A percentile compares a stretch with the other conserved stretches of the same genome.
phyloP scores from a whole-genome alignment of 208 protist species.

The Phytomonas francai region DNA sequence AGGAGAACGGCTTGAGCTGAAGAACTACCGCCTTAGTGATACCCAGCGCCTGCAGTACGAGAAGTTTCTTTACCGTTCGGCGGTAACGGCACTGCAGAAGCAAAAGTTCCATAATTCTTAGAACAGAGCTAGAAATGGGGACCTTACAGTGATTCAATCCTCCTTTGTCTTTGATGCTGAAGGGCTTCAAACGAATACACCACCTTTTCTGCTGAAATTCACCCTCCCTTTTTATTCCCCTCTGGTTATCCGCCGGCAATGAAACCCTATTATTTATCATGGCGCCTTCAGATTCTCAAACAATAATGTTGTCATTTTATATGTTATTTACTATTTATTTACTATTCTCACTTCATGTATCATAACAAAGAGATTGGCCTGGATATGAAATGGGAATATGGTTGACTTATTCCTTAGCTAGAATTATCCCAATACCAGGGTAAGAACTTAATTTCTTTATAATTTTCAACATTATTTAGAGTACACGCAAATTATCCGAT shows the following conservation, averaged over 20 bases:
- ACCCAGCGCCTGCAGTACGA: slow-evolving; percentile 36
- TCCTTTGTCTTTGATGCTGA: too few relatives aligned
- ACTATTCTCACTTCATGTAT: background rate
- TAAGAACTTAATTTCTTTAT: background rate
- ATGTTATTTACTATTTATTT: background rate
- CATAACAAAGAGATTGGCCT: background rate
- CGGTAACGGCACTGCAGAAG: slow-evolving; percentile 23
- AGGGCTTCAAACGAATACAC: background rate
- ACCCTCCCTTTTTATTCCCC: background rate
- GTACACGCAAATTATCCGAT: too few relatives aligned
- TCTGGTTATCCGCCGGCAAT: background rate
- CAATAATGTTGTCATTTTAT: too few relatives aligned
- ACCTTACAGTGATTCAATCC: too few relatives aligned
- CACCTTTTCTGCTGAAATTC: background rate
- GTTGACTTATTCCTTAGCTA: background rate
- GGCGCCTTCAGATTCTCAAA: too few relatives aligned
- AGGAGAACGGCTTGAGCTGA: background rate
- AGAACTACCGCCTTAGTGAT: slow-evolving; percentile 16
- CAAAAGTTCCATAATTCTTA: slow-evolving; percentile 6
- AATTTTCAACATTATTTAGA: too few relatives aligned
- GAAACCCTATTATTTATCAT: too few relatives aligned
- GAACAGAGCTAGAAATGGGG: background rate
- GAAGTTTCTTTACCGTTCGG: slow-evolving; percentile 30
- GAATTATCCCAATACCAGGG: background rate
- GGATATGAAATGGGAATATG: background rate